A percentile compares a stretch with the other conserved stretches of the same genome.
These are phyloP conservation scores for Copromyces sp. DNA, from an alignment of 495 filamentous ascomycete species.

Conservation along the genomic window DNA sequence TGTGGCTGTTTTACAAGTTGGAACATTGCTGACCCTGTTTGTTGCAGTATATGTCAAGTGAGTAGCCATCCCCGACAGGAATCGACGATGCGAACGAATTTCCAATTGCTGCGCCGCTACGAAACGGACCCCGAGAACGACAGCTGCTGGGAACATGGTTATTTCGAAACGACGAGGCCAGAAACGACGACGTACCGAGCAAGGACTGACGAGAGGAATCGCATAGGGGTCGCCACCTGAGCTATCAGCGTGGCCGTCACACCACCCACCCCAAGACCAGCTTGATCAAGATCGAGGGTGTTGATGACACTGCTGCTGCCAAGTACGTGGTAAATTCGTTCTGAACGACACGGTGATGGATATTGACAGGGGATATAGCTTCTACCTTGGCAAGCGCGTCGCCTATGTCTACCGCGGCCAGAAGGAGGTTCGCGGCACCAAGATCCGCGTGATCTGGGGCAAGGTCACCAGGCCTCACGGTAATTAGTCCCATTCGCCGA, in stretches of 20 bases:
- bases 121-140: not conserved
- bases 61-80: slow-evolving; percentile 37
- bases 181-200: slow-evolving; percentile 20
- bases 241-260: slow-evolving; percentile 84
- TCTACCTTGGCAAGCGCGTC: slow-evolving; percentile 92
- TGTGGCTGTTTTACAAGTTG: not conserved
- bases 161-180: not conserved
- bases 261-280: slow-evolving; percentile 74
- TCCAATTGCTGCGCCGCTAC: not conserved
- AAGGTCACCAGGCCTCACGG: slow-evolving; percentile 93
- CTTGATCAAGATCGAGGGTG: slow-evolving; percentile 95
- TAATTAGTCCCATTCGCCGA: slow-evolving; percentile 31
- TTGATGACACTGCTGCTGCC: slow-evolving; percentile 76
- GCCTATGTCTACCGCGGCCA: slow-evolving; percentile 94
- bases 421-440: slow-evolving; percentile 86
- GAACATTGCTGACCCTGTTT: slow-evolving; percentile 22
- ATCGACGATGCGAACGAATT: not conserved
- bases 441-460: slow-evolving; percentile 98
- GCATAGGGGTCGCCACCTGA: slow-evolving; percentile 78
- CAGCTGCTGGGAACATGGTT: not conserved
- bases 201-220: slow-evolving; percentile 22
- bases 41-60: slow-evolving; percentile 84
- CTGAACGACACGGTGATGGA: slow-evolving; percentile 3
- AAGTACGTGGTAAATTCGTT: slow-evolving; percentile 44
- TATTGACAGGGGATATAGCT: slow-evolving; percentile 38